phyloP scores from a whole-genome alignment of 2,329 filamentous ascomycete genomes.

The Fusarium proliferatum region DNA sequence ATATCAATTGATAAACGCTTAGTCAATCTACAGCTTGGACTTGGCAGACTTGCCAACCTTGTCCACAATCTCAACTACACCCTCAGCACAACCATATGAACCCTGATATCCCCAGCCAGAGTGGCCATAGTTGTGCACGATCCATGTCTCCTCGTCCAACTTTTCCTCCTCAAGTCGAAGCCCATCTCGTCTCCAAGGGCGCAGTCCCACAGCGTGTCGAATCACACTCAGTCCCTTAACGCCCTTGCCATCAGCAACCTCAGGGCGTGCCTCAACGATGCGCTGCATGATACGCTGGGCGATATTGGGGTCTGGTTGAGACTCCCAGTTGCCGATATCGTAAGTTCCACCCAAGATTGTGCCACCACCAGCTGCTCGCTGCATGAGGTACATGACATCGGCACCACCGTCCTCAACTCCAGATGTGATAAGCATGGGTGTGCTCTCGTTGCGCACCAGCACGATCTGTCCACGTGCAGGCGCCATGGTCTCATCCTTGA shows the following conservation, averaged over 20 bases:
- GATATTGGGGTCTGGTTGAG: constrained; percentile 80
- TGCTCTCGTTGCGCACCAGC: constrained; percentile 81
- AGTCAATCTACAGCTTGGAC: constrained; percentile 44
- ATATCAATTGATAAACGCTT: background rate
- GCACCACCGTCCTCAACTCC: constrained; percentile 79
- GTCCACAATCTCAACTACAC: constrained; percentile 73
- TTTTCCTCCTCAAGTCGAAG: constrained; percentile 75
- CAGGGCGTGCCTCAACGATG: constrained; percentile 72
- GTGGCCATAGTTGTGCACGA: constrained; percentile 87
- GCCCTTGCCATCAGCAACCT: constrained; percentile 72
- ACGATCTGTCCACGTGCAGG: constrained; percentile 88
- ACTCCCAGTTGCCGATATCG: constrained; percentile 82
- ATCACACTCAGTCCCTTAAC: constrained; percentile 80
- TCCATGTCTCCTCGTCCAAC: constrained; percentile 64
- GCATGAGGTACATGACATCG: constrained; percentile 86
- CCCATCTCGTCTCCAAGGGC: constrained; percentile 79
- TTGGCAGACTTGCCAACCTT: constrained; percentile 59
- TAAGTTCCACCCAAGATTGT: constrained; percentile 90
- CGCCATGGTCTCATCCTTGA: constrained; percentile 77
- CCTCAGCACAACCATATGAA: constrained; percentile 76
- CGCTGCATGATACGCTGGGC: constrained; percentile 87
- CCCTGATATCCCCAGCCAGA: constrained; percentile 81
- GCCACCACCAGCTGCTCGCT: constrained; percentile 80
- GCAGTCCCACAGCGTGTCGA: constrained; percentile 83
- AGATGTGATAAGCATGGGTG: constrained; percentile 75